Evolutionary conservation across 164 flowering plant genomes (phyloP), one percentile per base, ranked within the genome.

Genomic region (Cinnamomum micranthum): DNA sequence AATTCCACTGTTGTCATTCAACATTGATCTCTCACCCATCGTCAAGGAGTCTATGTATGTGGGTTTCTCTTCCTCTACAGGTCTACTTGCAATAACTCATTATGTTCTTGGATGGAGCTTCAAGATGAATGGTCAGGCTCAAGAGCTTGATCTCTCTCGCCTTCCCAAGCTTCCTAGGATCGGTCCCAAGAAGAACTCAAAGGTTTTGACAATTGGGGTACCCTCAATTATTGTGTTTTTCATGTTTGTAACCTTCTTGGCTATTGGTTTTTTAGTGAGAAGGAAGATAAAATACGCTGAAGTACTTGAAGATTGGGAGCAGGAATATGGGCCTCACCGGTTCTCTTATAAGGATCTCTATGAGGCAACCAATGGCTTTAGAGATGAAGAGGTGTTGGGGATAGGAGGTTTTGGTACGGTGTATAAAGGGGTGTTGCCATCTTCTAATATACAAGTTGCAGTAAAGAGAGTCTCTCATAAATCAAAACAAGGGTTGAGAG

Each of bases 61-160:
- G n/a, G 94, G 92, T 11, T 88, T 90, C 83, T 87, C 94, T 50
- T 77, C 94, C 52, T 87, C 94, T 0, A 88, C 92, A 2, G 92
- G 94, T n/a, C 64, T 84, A 60, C 85, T 90, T 6, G 82, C 90
- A 0, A 86, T 88, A 70, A 81, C 86, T 4, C 92, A 90, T 67
- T 87, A 86, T 52, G 52, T 90, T 7, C 25, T 86, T 22, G 92
- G 94, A 1, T 88, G 92, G 92, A 85, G 88, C 72, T 90, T 90
- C 62, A 80, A 80, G 41, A 76, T 86, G 73, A 84, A 80, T 41
- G 91, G 91, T 4, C 55, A 27, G 15, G 82, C 91, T 65, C 68
- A 50, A 70, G 5, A 71, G 6, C 84, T 90, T 5, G 80, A 82
- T 31, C 77, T 88, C 3, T 60, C 80, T 1, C 78, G 84, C 15